Evolutionary conservation across 331 rosid genomes (phyloP), one percentile per base, ranked within the genome.

Genomic region (Spiraea crenata): DNA sequence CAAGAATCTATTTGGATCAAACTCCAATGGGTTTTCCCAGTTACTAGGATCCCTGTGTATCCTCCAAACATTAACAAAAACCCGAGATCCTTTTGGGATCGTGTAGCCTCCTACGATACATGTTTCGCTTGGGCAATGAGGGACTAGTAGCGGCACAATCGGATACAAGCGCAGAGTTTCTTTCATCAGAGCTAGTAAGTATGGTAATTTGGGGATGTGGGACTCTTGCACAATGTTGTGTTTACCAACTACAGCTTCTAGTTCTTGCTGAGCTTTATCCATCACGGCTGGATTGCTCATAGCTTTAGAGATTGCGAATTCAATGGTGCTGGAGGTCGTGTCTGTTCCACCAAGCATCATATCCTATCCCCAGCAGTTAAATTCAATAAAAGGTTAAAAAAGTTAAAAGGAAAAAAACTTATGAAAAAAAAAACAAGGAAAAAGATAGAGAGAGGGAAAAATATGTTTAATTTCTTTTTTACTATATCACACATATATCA

Each of bases 341-440:
- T 90, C 93, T 0, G 72, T 81, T 61, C 95, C 97, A 0, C 98
- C 97, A 0, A 83, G 75, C n/a, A 90, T 85, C 92, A 90, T 93
- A 37, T 93, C 93, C 96, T 88, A 78, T 34, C 5, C 6, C 31
- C 31, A 25, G 2, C 31, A 25, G 31, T 25, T 25, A 25, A 25
- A 0, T 25, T 25, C n/a, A n/a, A n/a, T n/a, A n/a, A n/a, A n/a
- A n/a, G n/a, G n/a, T n/a, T n/a, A n/a, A n/a, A n/a, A n/a, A n/a
- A n/a, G n/a, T n/a, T n/a, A n/a, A n/a, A n/a, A n/a, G n/a, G n/a
- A n/a, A n/a, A n/a, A n/a, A n/a, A n/a, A n/a, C n/a, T n/a, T n/a
- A n/a, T n/a, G n/a, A n/a, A n/a, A n/a, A n/a, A n/a, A n/a, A n/a
- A n/a, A n/a, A n/a, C n/a, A n/a, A n/a, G n/a, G n/a, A n/a, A n/a